Conservation (phyloP, 371 early-diverging fungal genomes). For the Mucor piriformis region DNA sequence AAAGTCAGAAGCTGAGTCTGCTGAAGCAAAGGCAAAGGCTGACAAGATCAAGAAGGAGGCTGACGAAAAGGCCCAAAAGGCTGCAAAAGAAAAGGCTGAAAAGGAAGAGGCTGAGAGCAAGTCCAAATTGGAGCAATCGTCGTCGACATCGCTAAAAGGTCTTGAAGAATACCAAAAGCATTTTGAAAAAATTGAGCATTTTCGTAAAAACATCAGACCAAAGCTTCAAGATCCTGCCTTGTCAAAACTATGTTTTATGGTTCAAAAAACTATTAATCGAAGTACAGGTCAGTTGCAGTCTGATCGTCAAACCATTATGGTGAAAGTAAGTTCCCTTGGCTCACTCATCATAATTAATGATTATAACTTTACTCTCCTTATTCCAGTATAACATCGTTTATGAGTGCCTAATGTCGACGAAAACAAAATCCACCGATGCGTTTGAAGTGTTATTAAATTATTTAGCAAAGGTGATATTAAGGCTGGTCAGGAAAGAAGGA, state of each 20-base stretch:
- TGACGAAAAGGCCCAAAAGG: background rate
- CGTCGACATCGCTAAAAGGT: slow-evolving; percentile 31
- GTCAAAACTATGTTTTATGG: slow-evolving; percentile 30
- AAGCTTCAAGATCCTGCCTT: slow-evolving; percentile 22
- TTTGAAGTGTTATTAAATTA: slow-evolving; percentile 66
- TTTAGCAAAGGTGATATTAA: slow-evolving; percentile 63
- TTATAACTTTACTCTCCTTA: background rate
- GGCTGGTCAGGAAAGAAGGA: slow-evolving; percentile 80
- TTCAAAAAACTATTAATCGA: slow-evolving; percentile 21
- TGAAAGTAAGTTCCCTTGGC: slow-evolving; percentile 29
- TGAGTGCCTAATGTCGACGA: slow-evolving; percentile 50
- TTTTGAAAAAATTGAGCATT: slow-evolving; percentile 27
- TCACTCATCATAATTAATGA: too few species aligned
- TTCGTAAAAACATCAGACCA: slow-evolving; percentile 25
- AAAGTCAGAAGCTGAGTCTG: slow-evolving; percentile 11
- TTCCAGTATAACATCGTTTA: slow-evolving; percentile 52
- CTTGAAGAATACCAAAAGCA: slow-evolving; percentile 41
- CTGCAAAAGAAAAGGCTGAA: slow-evolving; percentile 6
- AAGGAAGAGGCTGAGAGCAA: slow-evolving; percentile 19
- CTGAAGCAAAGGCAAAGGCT: slow-evolving; percentile 14
- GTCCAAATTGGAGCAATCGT: slow-evolving; percentile 8
- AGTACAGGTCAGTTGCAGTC: slow-evolving; percentile 31
- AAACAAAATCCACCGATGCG: slow-evolving; percentile 43
- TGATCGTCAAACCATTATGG: slow-evolving; percentile 25
- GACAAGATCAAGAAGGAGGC: slow-evolving; percentile 19